phyloP scores from a whole-genome alignment of 192 early-diverging fungal species.

The Coemansia reversa region DNA sequence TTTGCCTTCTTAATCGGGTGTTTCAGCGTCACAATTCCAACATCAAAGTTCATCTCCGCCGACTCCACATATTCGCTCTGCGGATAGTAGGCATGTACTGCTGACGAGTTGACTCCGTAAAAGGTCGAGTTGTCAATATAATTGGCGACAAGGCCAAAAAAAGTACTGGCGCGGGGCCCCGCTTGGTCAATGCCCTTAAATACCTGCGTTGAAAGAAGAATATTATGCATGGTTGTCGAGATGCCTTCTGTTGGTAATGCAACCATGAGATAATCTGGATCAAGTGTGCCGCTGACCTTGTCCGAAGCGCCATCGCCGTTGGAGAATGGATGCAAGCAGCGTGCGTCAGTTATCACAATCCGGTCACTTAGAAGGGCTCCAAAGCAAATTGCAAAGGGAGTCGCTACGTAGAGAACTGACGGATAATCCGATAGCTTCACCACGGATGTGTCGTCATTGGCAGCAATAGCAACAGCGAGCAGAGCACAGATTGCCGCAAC shows the following conservation, averaged over 20 bases:
- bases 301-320: conserved; percentile 27
- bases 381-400: conserved; percentile 43
- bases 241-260: conserved; percentile 34
- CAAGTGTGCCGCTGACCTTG: conserved; percentile 29
- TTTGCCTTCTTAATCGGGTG: conserved; percentile 19
- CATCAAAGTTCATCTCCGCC: conserved; percentile 50
- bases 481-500: conserved; percentile 9
- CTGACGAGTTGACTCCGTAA: conserved; percentile 32
- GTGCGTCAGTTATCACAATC: conserved; percentile 47
- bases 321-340: conserved; percentile 50
- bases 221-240: conserved; percentile 43
- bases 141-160: conserved; percentile 38
- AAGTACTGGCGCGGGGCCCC: conserved; percentile 28
- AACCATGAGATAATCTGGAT: conserved; percentile 44
- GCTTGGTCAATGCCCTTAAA: conserved; percentile 31
- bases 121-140: conserved; percentile 49
- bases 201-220: conserved; percentile 45
- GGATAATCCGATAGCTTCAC: conserved; percentile 36
- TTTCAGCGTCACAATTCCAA: conserved; percentile 39
- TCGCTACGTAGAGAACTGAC: conserved; percentile 39
- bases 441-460: conserved; percentile 9
- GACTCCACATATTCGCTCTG: conserved; percentile 42
- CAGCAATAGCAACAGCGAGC: conserved; percentile 4
- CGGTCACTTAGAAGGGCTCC: conserved; percentile 37
- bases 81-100: conserved; percentile 47